Conservation (phyloP, 495 filamentous ascomycete genomes). For the Staphylotrichum tortipilum region DNA sequence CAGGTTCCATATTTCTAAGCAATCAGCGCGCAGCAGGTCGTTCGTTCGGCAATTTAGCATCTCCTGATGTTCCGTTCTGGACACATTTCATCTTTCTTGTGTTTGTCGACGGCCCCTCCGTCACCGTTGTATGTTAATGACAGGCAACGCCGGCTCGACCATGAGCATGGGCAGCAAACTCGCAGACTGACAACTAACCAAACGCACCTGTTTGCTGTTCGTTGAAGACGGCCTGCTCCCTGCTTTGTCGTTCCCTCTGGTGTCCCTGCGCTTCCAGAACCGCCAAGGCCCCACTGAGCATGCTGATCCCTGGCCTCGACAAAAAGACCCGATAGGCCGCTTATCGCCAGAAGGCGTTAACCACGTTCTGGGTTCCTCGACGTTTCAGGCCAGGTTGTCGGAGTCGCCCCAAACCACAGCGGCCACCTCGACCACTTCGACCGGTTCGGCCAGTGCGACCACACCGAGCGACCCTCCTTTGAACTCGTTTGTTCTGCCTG, state of each 20-base stretch:
- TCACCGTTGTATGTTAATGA: not conserved
- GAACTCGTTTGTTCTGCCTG: too few species aligned
- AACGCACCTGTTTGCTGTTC: not conserved
- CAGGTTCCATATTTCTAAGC: slow-evolving; percentile 12
- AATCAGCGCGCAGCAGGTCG: slow-evolving; percentile 16
- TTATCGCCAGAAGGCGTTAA: not conserved
- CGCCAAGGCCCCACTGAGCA: slow-evolving; percentile 5
- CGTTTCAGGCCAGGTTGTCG: slow-evolving; percentile 16
- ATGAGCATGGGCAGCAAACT: too few species aligned
- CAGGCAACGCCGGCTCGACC: not conserved
- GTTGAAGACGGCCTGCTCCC: not conserved
- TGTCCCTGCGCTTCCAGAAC: slow-evolving; percentile 5
- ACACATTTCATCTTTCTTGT: slow-evolving; percentile 19
- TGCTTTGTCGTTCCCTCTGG: not conserved
- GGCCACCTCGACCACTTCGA: too few species aligned
- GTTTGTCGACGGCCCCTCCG: not conserved
- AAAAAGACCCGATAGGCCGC: slow-evolving; percentile 3
- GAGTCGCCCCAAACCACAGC: not conserved
- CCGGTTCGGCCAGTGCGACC: too few species aligned
- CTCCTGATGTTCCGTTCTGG: slow-evolving; percentile 24
- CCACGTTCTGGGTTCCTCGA: slow-evolving; percentile 3
- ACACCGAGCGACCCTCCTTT: too few species aligned
- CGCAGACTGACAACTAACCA: too few species aligned
- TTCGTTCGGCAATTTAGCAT: slow-evolving; percentile 22
- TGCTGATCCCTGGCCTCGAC: not conserved